Conservation (phyloP, 2,329 filamentous ascomycete genomes). For the Aspergillus sp. region DNA sequence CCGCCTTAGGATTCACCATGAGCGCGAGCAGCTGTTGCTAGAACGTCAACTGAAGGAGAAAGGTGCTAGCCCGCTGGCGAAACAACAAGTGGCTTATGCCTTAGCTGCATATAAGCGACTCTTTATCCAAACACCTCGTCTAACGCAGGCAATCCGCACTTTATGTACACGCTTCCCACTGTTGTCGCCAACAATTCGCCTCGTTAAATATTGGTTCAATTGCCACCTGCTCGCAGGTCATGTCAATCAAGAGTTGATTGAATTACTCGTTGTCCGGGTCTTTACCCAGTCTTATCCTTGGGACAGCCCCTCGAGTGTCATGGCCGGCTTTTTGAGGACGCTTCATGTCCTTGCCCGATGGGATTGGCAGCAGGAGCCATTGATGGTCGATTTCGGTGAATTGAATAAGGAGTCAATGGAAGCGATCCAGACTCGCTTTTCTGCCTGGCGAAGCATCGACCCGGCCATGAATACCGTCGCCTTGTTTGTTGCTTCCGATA, state of each 20-base stretch:
- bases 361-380: slow-evolving; percentile 85
- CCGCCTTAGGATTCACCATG: slow-evolving; percentile 83
- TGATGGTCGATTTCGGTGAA: slow-evolving; percentile 73
- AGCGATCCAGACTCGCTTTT: slow-evolving; percentile 69
- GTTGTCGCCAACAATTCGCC: slow-evolving; percentile 77
- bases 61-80: slow-evolving; percentile 62
- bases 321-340: slow-evolving; percentile 78
- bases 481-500: slow-evolving; percentile 77
- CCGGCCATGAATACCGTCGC: slow-evolving; percentile 81
- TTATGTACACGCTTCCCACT: slow-evolving; percentile 78
- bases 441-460: slow-evolving; percentile 84
- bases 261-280: slow-evolving; percentile 74
- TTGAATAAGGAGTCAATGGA: slow-evolving; percentile 63
- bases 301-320: slow-evolving; percentile 71
- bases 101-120: slow-evolving; percentile 70
- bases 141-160: slow-evolving; percentile 78
- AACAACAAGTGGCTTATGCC: slow-evolving; percentile 69
- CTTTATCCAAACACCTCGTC: slow-evolving; percentile 71
- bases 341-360: slow-evolving; percentile 78
- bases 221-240: slow-evolving; percentile 77
- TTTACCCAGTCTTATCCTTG: slow-evolving; percentile 85
- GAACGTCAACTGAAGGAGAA: slow-evolving; percentile 78
- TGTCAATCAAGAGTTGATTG: slow-evolving; percentile 76
- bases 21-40: slow-evolving; percentile 79
- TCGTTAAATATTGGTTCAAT: slow-evolving; percentile 88